Evolutionary conservation across 2,329 filamentous ascomycete genomes (phyloP), one percentile per base, ranked within the genome.

Genomic region (Fusarium nanum): DNA sequence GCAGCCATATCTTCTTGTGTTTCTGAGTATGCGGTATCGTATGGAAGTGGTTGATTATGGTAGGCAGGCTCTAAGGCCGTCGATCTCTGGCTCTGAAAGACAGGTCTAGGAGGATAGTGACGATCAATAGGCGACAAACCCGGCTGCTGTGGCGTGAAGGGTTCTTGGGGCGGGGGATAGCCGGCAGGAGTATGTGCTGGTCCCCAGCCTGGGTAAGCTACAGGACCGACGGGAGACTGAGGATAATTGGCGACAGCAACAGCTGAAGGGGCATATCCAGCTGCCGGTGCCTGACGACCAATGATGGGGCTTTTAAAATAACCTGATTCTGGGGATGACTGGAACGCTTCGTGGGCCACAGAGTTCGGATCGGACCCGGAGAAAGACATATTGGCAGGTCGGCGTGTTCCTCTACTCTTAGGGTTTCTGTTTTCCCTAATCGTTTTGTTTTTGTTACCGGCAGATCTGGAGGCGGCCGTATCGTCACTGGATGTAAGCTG

Each of bases 401-500:
- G 67, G 52, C 50, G 65, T 57, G 64, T 22, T 37, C 54, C 68
- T 52, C 45, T 72, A 30, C 5, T 55, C 49, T 58, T 72, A 18
- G 49, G 42, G 27, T 56, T 64, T 46, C 46, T 69, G 11, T 25
- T n/a, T 28, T 72, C 65, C 27, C 53, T 66, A 27, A 25, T 22
- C 12, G 45, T 37, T 23, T 50, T 72, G 25, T 37, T 57, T 28
- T 57, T 69, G 23, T 23, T 56, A 18, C 63, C 30, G 40, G 32
- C 49, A 25, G 57, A 25, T 22, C 52, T 71, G 23, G 45, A 20
- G 13, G 18, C 28, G 32, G 50, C 45, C 47, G 60, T 22, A 30
- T 69, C 55, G 23, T 63, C 60, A 44, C 41, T 66, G 20, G 62
- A 32, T 34, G 68, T 60, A 53, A 59, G 60, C 27, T 72, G 68